Evolutionary conservation across 495 filamentous ascomycete genomes (phyloP).

Genomic region (Aspergillus kassunensis): DNA sequence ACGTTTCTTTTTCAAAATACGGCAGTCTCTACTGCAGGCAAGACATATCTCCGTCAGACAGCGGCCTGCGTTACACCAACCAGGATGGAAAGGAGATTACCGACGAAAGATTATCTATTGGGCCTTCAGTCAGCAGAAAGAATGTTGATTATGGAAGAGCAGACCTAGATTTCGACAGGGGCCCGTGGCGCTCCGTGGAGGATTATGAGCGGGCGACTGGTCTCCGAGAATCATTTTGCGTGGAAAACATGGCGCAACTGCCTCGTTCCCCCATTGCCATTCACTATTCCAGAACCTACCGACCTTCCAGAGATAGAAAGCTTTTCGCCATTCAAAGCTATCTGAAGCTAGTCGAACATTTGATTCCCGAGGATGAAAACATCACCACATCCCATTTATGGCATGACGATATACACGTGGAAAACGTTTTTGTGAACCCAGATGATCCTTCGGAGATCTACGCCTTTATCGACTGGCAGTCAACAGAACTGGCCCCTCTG

Average conservation of each 20-base stretch:
- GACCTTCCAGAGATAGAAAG: slow-evolving; percentile 15
- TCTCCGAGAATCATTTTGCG: slow-evolving; percentile 25
- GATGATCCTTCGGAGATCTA: slow-evolving; percentile 19
- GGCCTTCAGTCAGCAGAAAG: too few relatives aligned
- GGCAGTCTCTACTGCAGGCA: too few relatives aligned
- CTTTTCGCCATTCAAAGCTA: slow-evolving; percentile 21
- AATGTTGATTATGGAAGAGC: too few relatives aligned
- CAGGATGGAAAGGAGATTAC: too few relatives aligned
- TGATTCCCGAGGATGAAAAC: slow-evolving; percentile 17
- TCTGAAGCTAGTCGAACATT: slow-evolving; percentile 18
- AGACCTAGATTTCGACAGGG: too few relatives aligned
- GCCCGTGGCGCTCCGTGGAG: too few relatives aligned
- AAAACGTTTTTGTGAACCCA: slow-evolving; percentile 27
- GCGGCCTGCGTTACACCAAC: too few relatives aligned
- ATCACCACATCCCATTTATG: slow-evolving; percentile 21
- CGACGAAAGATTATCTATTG: too few relatives aligned
- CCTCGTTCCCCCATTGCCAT: slow-evolving; percentile 23
- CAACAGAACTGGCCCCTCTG: slow-evolving; percentile 18
- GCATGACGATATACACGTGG: slow-evolving; percentile 24
- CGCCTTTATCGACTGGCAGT: slow-evolving; percentile 29
- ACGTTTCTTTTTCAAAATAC: too few relatives aligned
- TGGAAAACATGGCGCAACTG: slow-evolving; percentile 20
- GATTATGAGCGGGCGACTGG: slow-evolving; percentile 25
- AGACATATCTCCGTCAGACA: too few relatives aligned
- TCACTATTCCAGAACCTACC: slow-evolving; percentile 27